A percentile compares a stretch with the other conserved stretches of the same genome.
These are phyloP conservation scores for Magnaporthiopsis rhizophila DNA, from an alignment of 2,329 filamentous ascomycete genomes.

Conservation along the genomic window DNA sequence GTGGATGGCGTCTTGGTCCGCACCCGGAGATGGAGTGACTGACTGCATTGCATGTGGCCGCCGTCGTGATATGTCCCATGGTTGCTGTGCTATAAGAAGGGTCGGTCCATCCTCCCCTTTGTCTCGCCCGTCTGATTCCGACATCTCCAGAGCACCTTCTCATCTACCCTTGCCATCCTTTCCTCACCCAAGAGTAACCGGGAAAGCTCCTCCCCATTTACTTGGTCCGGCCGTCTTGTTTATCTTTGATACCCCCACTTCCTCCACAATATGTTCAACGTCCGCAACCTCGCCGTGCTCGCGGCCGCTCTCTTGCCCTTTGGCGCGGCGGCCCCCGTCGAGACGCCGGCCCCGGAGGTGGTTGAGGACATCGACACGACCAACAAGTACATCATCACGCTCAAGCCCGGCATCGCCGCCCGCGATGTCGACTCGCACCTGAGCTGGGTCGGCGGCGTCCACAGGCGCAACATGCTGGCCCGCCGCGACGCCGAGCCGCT, in stretches of 20 bases:
- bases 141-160: not conserved
- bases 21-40: too few species aligned
- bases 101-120: not conserved
- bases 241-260: not conserved
- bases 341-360: not conserved
- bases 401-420: conserved; percentile 18
- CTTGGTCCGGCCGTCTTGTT: not conserved
- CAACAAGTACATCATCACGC: conserved; percentile 8
- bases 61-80: not conserved
- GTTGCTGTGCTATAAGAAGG: not conserved
- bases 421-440: conserved; percentile 26
- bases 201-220: not conserved
- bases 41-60: too few species aligned
- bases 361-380: not conserved
- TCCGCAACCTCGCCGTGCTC: conserved; percentile 7
- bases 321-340: conserved; percentile 3
- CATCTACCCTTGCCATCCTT: not conserved
- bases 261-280: conserved; percentile 2
- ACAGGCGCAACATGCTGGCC: conserved; percentile 24
- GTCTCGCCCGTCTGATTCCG: not conserved
- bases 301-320: conserved; percentile 7
- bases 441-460: conserved; percentile 25
- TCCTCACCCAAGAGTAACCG: not conserved
- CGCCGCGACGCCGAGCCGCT: conserved; percentile 20
- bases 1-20: not conserved